phyloP scores from a whole-genome alignment of 2,329 filamentous ascomycete species.

The Alternaria burnsii region DNA sequence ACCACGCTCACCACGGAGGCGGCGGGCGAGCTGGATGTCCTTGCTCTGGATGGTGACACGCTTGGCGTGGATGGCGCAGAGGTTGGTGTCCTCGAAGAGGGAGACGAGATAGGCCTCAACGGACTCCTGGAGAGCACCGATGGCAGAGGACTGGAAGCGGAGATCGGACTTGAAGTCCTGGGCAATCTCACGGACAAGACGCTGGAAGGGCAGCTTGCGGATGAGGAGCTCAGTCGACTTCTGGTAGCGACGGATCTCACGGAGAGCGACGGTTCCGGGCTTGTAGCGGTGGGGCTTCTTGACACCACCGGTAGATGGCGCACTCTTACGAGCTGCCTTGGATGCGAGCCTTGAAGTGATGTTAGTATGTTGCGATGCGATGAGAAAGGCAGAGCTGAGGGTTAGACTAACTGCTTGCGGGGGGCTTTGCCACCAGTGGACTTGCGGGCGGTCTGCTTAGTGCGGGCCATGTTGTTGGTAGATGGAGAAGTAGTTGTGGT shows the following conservation, averaged over 20 bases:
- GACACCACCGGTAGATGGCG: slow-evolving; percentile 84
- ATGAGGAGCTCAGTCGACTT: slow-evolving; percentile 87
- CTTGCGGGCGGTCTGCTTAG: slow-evolving; percentile 63
- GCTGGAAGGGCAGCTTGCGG: slow-evolving; percentile 79
- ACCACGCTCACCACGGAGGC: slow-evolving; percentile 64
- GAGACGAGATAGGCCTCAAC: slow-evolving; percentile 96
- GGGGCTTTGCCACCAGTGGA: slow-evolving; percentile 77
- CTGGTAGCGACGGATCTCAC: slow-evolving; percentile 92
- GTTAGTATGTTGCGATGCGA: slow-evolving; percentile 2
- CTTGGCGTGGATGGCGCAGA: slow-evolving; percentile 97
- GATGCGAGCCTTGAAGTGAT: slow-evolving; percentile 73
- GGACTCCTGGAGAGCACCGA: slow-evolving; percentile 91
- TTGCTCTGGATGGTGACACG: slow-evolving; percentile 96
- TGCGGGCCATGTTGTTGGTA: slow-evolving; percentile 59
- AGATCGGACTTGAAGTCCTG: slow-evolving; percentile 72
- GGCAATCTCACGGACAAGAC: slow-evolving; percentile 81
- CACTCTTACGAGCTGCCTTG: slow-evolving; percentile 99
- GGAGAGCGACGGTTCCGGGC: slow-evolving; percentile 78
- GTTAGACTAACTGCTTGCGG: slow-evolving; percentile 72
- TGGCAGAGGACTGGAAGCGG: slow-evolving; percentile 95
- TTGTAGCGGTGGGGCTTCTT: slow-evolving; percentile 66
- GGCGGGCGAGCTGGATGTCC: slow-evolving; percentile 88
- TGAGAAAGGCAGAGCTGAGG: background rate
- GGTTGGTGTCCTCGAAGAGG: slow-evolving; percentile 94
- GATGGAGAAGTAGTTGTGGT: slow-evolving; percentile 25